Evolutionary conservation across 2,329 filamentous ascomycete genomes (phyloP).

Genomic region (Talaromyces atroroseus): DNA sequence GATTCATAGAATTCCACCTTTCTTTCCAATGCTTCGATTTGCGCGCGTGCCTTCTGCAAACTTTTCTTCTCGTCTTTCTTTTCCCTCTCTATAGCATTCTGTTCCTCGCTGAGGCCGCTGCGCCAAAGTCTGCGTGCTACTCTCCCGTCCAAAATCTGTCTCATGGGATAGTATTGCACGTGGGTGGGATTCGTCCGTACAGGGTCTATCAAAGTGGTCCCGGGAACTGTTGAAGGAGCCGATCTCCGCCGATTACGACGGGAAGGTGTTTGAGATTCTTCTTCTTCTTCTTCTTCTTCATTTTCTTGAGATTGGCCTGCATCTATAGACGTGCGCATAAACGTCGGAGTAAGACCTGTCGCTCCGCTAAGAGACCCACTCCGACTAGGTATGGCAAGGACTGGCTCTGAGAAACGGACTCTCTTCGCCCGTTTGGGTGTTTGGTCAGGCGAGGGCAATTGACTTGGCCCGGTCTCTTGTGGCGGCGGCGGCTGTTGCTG

Average conservation of each 20-base stretch:
- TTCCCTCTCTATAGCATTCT: slow-evolving; percentile 40
- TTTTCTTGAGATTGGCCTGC: slow-evolving; percentile 23
- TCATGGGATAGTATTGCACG: slow-evolving; percentile 43
- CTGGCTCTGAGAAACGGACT: slow-evolving; percentile 44
- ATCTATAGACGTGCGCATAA: slow-evolving; percentile 32
- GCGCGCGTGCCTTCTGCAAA: slow-evolving; percentile 21
- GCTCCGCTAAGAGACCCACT: slow-evolving; percentile 17
- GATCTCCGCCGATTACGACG: slow-evolving; percentile 30
- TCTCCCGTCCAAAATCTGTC: slow-evolving; percentile 39
- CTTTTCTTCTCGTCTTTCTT: slow-evolving; percentile 25
- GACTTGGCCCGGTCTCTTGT: not conserved
- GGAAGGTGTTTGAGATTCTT: slow-evolving; percentile 22
- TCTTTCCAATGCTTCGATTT: slow-evolving; percentile 23
- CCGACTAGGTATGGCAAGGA: slow-evolving; percentile 22
- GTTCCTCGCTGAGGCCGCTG: slow-evolving; percentile 43
- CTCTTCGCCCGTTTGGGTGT: slow-evolving; percentile 33
- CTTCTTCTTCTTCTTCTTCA: slow-evolving; percentile 15
- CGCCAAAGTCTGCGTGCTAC: slow-evolving; percentile 41
- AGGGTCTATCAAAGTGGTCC: slow-evolving; percentile 18
- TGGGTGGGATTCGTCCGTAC: slow-evolving; percentile 20
- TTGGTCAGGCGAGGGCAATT: not conserved
- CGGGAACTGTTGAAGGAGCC: slow-evolving; percentile 25
- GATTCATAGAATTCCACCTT: slow-evolving; percentile 21
- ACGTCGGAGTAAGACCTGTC: slow-evolving; percentile 42
- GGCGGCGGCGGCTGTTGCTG: not conserved